Percentiles rank a stretch among this genome's conserved stretches.
phyloP scores from a whole-genome alignment of 192 early-diverging fungal genomes.

The Oehlia diaphana region DNA sequence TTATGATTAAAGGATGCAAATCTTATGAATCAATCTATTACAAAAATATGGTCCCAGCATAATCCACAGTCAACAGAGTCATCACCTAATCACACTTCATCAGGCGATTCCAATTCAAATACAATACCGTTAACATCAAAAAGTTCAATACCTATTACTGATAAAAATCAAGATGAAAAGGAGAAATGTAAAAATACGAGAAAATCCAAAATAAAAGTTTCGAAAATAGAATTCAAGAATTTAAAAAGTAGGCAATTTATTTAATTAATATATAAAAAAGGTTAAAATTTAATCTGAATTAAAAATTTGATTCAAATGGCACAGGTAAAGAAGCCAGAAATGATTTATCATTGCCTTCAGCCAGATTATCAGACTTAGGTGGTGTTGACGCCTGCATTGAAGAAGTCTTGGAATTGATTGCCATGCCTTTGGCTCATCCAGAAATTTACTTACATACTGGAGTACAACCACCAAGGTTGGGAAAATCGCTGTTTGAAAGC shows the following conservation, averaged over 20 bases:
- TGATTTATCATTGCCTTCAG: slow-evolving; percentile 42
- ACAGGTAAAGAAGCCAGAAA: not conserved
- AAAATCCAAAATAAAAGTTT: not conserved
- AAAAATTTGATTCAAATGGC: not conserved
- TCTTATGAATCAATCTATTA: slow-evolving; percentile 61
- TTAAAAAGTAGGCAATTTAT: not conserved
- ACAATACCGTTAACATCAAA: not conserved
- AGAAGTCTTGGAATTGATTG: slow-evolving; percentile 89
- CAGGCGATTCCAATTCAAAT: slow-evolving; percentile 34
- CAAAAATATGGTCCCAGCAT: slow-evolving; percentile 43
- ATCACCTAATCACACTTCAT: slow-evolving; percentile 26
- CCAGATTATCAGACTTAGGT: slow-evolving; percentile 77
- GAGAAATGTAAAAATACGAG: not conserved
- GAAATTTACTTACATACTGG: slow-evolving; percentile 92
- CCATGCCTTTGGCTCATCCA: slow-evolving; percentile 90
- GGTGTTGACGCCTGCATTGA: slow-evolving; percentile 91
- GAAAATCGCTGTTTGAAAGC: not conserved
- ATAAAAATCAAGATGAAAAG: not conserved
- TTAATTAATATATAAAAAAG: not conserved
- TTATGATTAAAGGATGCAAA: slow-evolving; percentile 51
- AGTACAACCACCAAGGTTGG: slow-evolving; percentile 75
- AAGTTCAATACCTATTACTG: not conserved
- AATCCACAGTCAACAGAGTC: not conserved
- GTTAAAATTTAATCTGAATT: not conserved
- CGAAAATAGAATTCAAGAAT: not conserved